Percentiles rank a stretch among this genome's conserved stretches.
phyloP scores from a whole-genome alignment of 2,329 filamentous ascomycete species.

The Gliomastix tumulicola region DNA sequence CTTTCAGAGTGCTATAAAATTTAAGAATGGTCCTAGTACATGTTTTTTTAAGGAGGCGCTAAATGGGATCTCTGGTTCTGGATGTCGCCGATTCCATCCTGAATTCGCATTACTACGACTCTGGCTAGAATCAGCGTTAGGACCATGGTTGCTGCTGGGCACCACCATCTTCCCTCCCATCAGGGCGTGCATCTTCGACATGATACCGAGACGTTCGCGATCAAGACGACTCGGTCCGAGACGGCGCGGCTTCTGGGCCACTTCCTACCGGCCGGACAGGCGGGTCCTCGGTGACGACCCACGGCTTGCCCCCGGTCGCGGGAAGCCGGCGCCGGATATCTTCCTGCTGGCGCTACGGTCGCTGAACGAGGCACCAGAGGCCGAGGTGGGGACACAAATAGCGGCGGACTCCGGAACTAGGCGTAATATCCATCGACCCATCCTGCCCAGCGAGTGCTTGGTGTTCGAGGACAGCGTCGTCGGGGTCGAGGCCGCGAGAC shows the following conservation, averaged over 20 bases:
- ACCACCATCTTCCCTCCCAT: conserved; percentile 20
- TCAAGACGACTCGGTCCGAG: conserved; percentile 44
- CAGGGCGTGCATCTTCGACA: conserved; percentile 65
- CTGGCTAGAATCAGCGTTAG: too few species aligned
- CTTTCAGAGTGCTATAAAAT: too few species aligned
- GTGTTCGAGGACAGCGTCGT: conserved; percentile 71
- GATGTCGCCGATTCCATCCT: too few species aligned
- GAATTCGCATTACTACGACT: too few species aligned
- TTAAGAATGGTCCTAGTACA: too few species aligned
- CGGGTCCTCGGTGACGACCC: conserved; percentile 60
- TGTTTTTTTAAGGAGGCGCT: too few species aligned
- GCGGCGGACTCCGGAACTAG: conserved; percentile 38
- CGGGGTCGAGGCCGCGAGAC: conserved; percentile 62
- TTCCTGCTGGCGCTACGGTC: conserved; percentile 61
- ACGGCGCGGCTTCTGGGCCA: conserved; percentile 14
- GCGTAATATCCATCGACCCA: conserved; percentile 13
- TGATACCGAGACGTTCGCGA: conserved; percentile 56
- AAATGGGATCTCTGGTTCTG: too few species aligned
- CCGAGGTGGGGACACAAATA: too few species aligned
- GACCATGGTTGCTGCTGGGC: too few species aligned
- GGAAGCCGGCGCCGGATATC: conserved; percentile 69
- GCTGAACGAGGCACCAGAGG: conserved; percentile 55
- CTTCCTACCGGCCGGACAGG: conserved; percentile 47
- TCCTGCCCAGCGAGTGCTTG: conserved; percentile 60
- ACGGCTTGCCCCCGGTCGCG: conserved; percentile 52